Percentiles rank a stretch among this genome's conserved stretches.
These are phyloP conservation scores for Solanum bukasovii DNA, from an alignment of 257 asterid genomes.

Conservation along the genomic window DNA sequence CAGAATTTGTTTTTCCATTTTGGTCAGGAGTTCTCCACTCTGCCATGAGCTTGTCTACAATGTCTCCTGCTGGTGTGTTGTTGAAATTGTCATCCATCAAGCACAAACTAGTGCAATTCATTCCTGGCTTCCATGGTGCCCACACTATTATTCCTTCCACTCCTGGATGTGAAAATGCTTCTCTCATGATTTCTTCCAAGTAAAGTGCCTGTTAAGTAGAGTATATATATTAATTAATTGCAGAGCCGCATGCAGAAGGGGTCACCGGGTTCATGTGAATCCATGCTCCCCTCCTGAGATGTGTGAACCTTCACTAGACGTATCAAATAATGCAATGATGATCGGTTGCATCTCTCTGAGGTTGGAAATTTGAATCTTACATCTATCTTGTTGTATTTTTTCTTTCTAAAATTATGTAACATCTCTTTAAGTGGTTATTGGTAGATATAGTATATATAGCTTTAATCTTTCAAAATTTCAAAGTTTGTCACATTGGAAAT, in stretches of 20 bases:
- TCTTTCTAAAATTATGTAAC: no score
- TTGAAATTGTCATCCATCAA: slow-evolving; percentile 44
- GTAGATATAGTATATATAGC: no score
- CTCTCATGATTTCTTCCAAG: slow-evolving; percentile 40
- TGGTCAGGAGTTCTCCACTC: slow-evolving; percentile 19
- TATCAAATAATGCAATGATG: neutral
- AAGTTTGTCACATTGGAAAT: no score
- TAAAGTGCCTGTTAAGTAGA: slow-evolving; percentile 23
- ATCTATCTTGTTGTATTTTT: neutral
- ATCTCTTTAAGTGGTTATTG: no score
- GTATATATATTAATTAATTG: neutral
- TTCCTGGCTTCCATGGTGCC: slow-evolving; percentile 27
- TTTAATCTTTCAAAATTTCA: no score
- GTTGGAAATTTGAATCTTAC: neutral
- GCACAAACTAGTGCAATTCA: slow-evolving; percentile 54
- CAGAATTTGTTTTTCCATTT: neutral
- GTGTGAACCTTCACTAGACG: neutral
- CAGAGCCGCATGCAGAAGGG: no score
- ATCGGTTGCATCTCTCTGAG: neutral
- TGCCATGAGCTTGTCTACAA: slow-evolving; percentile 30
- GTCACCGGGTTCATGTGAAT: no score
- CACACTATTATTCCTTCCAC: slow-evolving; percentile 43
- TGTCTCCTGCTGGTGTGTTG: slow-evolving; percentile 18
- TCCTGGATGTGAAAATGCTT: slow-evolving; percentile 43
- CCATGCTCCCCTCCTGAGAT: no score